Conservation (phyloP, 805 yeast genomes). For the Kuraishia ogatae region DNA sequence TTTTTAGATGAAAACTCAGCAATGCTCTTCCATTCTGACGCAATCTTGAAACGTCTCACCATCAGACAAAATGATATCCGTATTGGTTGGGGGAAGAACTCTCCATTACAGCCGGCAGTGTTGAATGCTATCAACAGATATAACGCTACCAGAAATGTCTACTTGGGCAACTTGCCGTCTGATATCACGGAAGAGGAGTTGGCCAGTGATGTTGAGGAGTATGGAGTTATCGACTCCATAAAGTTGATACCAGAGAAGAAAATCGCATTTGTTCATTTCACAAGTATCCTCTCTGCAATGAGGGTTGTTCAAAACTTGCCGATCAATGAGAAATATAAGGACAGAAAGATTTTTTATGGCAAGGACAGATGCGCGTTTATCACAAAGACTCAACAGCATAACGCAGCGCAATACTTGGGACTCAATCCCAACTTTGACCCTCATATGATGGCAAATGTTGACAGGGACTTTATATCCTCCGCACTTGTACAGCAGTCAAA, state of each 20-base stretch:
- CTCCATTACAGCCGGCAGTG: constrained; percentile 67
- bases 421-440: constrained; percentile 85
- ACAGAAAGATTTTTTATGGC: constrained; percentile 80
- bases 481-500: constrained; percentile 89
- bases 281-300: constrained; percentile 79
- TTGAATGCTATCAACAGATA: constrained; percentile 70
- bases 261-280: constrained; percentile 85
- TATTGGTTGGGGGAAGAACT: constrained; percentile 89
- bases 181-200: constrained; percentile 62
- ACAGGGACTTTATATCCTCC: constrained; percentile 53
- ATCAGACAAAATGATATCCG: constrained; percentile 76
- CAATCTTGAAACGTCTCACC: constrained; percentile 72
- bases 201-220: constrained; percentile 54
- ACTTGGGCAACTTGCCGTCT: constrained; percentile 65
- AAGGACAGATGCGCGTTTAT: constrained; percentile 93
- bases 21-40: constrained; percentile 86
- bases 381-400: constrained; percentile 92
- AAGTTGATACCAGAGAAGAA: constrained; percentile 75
- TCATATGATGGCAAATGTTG: constrained; percentile 36
- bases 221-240: constrained; percentile 80
- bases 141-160: constrained; percentile 91
- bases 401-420: constrained; percentile 92
- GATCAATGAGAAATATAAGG: constrained; percentile 56
- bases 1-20: constrained; percentile 88
- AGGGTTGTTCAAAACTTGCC: constrained; percentile 75